phyloP scores from a whole-genome alignment of 805 yeast genomes.

The Candida taoyuanica region DNA sequence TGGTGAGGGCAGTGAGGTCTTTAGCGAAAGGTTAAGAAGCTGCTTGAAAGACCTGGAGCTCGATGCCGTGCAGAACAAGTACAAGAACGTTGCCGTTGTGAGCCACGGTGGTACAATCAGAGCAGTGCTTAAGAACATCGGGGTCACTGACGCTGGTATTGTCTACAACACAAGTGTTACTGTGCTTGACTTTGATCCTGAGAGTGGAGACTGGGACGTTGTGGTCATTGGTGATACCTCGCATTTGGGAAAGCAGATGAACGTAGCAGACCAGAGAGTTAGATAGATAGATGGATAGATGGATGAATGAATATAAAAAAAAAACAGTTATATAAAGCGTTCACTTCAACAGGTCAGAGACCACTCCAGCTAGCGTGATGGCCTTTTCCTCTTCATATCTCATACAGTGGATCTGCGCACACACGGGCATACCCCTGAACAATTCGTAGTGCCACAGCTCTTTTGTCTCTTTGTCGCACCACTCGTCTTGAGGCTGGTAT shows the following conservation, averaged over 20 bases:
- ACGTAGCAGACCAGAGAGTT: slow-evolving; percentile 45
- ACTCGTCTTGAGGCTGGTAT: slow-evolving; percentile 23
- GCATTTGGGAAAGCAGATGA: slow-evolving; percentile 56
- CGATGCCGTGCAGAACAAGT: slow-evolving; percentile 24
- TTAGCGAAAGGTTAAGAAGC: slow-evolving; percentile 43
- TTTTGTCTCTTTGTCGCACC: slow-evolving; percentile 31
- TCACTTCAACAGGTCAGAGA: slow-evolving; percentile 4
- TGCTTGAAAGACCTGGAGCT: slow-evolving; percentile 42
- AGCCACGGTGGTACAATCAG: slow-evolving; percentile 84
- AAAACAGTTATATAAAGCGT: too few species aligned
- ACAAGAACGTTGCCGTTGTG: slow-evolving; percentile 53
- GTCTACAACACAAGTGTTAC: slow-evolving; percentile 78
- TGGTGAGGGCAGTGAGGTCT: slow-evolving; percentile 54
- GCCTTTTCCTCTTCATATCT: slow-evolving; percentile 51
- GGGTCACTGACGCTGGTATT: slow-evolving; percentile 31
- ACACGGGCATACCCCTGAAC: slow-evolving; percentile 49
- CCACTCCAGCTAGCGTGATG: slow-evolving; percentile 20
- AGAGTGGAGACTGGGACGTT: slow-evolving; percentile 38
- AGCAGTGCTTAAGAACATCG: slow-evolving; percentile 48
- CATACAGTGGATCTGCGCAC: slow-evolving; percentile 49
- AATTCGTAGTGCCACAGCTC: slow-evolving; percentile 43
- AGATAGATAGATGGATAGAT: slow-evolving; percentile 5
- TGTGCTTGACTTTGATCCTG: slow-evolving; percentile 50
- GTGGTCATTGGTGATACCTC: slow-evolving; percentile 58
- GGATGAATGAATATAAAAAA: too few species aligned